These are phyloP conservation scores for Penicillium italicum DNA, from an alignment of 2,329 filamentous ascomycete genomes.

Conservation along the genomic window DNA sequence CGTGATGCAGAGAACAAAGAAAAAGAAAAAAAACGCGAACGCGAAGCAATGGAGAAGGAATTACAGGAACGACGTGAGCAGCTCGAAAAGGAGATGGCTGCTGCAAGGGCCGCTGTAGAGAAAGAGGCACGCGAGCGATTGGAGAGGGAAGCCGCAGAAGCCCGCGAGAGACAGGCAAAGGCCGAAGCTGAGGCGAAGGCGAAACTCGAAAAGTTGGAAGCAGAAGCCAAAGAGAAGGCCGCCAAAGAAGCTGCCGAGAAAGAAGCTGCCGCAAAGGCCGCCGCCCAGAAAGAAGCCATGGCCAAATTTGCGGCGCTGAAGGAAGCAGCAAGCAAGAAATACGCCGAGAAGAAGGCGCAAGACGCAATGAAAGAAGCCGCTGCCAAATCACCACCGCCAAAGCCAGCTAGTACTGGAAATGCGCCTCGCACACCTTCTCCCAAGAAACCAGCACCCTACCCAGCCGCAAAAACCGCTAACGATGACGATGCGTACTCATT, in stretches of 20 bases:
- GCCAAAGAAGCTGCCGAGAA: slow-evolving; percentile 59
- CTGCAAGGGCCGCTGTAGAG: slow-evolving; percentile 31
- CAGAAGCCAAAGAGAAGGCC: slow-evolving; percentile 34
- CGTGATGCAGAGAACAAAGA: slow-evolving; percentile 38
- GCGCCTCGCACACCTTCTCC: slow-evolving; percentile 39
- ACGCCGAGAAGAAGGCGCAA: slow-evolving; percentile 37
- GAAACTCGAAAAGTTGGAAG: slow-evolving; percentile 30
- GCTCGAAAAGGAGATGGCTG: slow-evolving; percentile 38
- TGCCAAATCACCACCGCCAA: slow-evolving; percentile 33
- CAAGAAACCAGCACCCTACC: slow-evolving; percentile 35
- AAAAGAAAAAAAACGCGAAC: slow-evolving; percentile 38
- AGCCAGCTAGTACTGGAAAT: slow-evolving; percentile 32
- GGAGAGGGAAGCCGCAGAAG: slow-evolving; percentile 30
- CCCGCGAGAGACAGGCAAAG: slow-evolving; percentile 19
- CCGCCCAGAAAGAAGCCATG: slow-evolving; percentile 38
- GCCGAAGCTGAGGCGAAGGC: slow-evolving; percentile 27
- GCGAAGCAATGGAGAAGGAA: slow-evolving; percentile 41
- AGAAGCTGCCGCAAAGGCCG: slow-evolving; percentile 51
- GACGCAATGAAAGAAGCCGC: slow-evolving; percentile 30
- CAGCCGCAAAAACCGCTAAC: slow-evolving; percentile 38
- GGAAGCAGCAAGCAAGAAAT: slow-evolving; percentile 39
- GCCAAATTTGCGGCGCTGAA: slow-evolving; percentile 39
- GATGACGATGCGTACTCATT: slow-evolving; percentile 68
- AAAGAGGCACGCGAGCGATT: slow-evolving; percentile 36
- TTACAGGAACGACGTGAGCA: slow-evolving; percentile 40